Conservation (phyloP, 2,329 filamentous ascomycete species). For the Gaeumannomyces tritici region DNA sequence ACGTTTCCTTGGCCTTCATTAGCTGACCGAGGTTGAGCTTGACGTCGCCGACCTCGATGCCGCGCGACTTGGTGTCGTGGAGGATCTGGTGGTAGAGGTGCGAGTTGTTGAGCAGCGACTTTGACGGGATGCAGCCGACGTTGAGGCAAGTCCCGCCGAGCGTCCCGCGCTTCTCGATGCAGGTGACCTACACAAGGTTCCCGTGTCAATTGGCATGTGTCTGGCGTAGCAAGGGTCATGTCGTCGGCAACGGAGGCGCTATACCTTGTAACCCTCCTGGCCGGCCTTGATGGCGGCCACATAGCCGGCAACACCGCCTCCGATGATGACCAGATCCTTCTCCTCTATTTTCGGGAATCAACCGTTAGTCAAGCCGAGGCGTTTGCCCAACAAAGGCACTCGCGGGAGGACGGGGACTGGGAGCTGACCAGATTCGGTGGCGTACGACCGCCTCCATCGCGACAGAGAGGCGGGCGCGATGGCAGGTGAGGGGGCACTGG, state of each 20-base stretch:
- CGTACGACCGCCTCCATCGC: conserved; percentile 49
- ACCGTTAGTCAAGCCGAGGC: conserved; percentile 19
- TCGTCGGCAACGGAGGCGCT: conserved; percentile 5
- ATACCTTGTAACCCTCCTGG: conserved; percentile 91
- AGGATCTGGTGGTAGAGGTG: conserved; percentile 95
- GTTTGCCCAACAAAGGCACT: neutral
- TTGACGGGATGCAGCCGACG: conserved; percentile 98
- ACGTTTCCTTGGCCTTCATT: conserved; percentile 98
- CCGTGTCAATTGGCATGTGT: conserved; percentile 1
- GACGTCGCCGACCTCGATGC: conserved; percentile 95
- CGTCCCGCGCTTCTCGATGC: conserved; percentile 94
- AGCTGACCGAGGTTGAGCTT: conserved; percentile 90
- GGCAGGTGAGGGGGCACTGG: conserved; percentile 36
- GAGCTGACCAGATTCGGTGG: conserved; percentile 46
- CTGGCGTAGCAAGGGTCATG: neutral
- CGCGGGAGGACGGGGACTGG: neutral
- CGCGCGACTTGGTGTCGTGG: conserved; percentile 93
- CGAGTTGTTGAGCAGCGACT: conserved; percentile 99
- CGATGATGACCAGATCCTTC: conserved; percentile 95
- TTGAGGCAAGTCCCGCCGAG: conserved; percentile 97
- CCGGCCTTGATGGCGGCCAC: conserved; percentile 98
- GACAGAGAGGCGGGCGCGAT: conserved; percentile 33
- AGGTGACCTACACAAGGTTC: conserved; percentile 58
- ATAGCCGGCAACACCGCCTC: conserved; percentile 95
- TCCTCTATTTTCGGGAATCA: conserved; percentile 54